Evolutionary conservation across 2,329 filamentous ascomycete genomes (phyloP).

Genomic region (Aspergillus tubingensis): DNA sequence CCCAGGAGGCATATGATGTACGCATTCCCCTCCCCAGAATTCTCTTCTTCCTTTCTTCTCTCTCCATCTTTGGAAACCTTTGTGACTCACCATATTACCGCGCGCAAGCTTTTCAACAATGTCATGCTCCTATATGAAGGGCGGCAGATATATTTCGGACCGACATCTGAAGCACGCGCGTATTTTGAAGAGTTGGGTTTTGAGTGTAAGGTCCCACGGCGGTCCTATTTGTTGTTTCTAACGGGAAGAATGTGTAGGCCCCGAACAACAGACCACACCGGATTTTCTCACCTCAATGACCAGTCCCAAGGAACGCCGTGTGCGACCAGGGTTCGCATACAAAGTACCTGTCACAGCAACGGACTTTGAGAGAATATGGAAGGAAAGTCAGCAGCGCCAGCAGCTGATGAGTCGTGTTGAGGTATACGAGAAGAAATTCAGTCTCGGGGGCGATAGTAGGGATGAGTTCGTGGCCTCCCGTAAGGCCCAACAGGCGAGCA

Average conservation of each 20-base stretch:
- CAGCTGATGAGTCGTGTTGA: no score
- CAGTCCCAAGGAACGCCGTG: slow-evolving; percentile 58
- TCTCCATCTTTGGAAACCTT: no score
- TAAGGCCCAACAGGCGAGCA: slow-evolving; percentile 38
- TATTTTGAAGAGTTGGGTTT: slow-evolving; percentile 71
- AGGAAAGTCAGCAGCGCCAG: no score
- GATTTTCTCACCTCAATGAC: slow-evolving; percentile 70
- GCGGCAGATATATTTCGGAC: slow-evolving; percentile 48
- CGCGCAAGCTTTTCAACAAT: slow-evolving; percentile 61
- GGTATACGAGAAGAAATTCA: no score
- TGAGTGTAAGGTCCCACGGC: slow-evolving; percentile 45
- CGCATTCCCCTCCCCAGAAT: no score
- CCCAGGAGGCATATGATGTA: slow-evolving; percentile 37
- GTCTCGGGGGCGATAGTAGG: slow-evolving; percentile 28
- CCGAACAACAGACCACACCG: slow-evolving; percentile 63
- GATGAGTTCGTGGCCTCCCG: slow-evolving; percentile 36
- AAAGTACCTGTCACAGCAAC: slow-evolving; percentile 65
- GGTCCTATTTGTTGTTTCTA: no score
- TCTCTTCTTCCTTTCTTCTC: no score
- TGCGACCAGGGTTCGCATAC: slow-evolving; percentile 51
- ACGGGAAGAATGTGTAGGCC: slow-evolving; percentile 24
- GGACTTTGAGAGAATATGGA: slow-evolving; percentile 28
- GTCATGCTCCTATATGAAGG: slow-evolving; percentile 62
- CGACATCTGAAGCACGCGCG: slow-evolving; percentile 55
- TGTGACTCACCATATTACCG: no score